These are phyloP conservation scores for Bipolaris bicolor DNA, from an alignment of 2,329 filamentous ascomycete species.

Conservation along the genomic window DNA sequence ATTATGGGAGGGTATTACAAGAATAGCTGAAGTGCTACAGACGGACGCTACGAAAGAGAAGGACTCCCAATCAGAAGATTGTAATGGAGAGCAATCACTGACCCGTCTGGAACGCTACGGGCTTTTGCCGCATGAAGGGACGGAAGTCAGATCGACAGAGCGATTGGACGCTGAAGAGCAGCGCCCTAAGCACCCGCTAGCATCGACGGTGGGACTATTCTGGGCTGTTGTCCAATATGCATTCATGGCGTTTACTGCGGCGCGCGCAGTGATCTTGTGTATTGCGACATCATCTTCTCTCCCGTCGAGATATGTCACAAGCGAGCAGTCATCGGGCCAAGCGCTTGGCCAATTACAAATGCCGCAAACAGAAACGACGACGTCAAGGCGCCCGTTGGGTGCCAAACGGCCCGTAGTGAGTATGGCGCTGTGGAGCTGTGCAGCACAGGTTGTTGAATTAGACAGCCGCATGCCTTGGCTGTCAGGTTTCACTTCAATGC, in stretches of 20 bases:
- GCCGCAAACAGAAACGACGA: constrained; percentile 36
- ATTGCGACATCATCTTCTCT: constrained; percentile 72
- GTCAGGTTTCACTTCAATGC: constrained; percentile 72
- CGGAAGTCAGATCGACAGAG: constrained; percentile 26
- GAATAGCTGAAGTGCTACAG: constrained; percentile 62
- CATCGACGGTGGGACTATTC: constrained; percentile 52
- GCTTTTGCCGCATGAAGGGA: constrained; percentile 52
- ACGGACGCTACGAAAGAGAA: constrained; percentile 40
- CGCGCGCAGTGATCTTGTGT: constrained; percentile 70
- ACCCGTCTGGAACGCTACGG: constrained; percentile 64
- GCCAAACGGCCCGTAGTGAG: constrained; percentile 70
- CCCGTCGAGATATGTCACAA: constrained; percentile 58
- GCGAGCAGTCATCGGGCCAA: constrained; percentile 39
- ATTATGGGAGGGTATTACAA: constrained; percentile 82
- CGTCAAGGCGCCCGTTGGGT: constrained; percentile 40
- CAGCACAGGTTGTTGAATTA: constrained; percentile 75
- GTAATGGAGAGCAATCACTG: constrained; percentile 33
- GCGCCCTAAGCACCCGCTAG: constrained; percentile 25
- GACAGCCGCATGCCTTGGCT: constrained; percentile 90
- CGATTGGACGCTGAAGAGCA: constrained; percentile 21
- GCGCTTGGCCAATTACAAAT: constrained; percentile 40
- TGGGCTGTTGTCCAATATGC: constrained; percentile 62
- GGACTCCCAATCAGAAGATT: constrained; percentile 37
- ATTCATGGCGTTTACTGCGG: constrained; percentile 61
- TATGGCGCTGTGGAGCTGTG: constrained; percentile 78